phyloP scores from a whole-genome alignment of 148 eudicot species.

The Camellia lanceoleosa region DNA sequence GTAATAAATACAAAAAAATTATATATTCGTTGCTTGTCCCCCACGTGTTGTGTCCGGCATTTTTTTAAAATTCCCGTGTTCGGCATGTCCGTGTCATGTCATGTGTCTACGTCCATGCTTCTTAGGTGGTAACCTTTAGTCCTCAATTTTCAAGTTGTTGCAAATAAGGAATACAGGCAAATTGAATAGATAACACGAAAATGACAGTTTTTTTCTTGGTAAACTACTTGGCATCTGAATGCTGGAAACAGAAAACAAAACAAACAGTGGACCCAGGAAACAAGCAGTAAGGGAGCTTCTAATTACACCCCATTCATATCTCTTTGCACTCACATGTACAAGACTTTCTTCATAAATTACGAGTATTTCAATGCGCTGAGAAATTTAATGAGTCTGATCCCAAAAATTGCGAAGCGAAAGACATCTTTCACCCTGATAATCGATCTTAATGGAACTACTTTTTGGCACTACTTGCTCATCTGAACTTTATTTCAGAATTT shows the following conservation, averaged over 20 bases:
- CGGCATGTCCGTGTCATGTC: no score
- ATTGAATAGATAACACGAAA: neutral
- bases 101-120: no score
- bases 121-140: neutral
- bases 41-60: no score
- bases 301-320: no score
- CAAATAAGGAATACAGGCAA: neutral
- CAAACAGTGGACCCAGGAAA: neutral
- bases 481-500: slow-evolving; percentile 1
- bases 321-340: no score
- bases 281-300: neutral
- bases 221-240: neutral
- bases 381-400: neutral
- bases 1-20: no score
- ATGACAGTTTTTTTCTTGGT: neutral
- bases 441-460: neutral
- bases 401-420: neutral
- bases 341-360: no score
- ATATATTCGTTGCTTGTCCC: no score
- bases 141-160: neutral
- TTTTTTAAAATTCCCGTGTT: no score
- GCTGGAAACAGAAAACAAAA: neutral
- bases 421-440: neutral
- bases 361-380: no score
- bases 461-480: neutral